Percentiles rank a stretch among this genome's conserved stretches.
Conservation (phyloP, 306 rosid genomes). For the Rosa chinensis region DNA sequence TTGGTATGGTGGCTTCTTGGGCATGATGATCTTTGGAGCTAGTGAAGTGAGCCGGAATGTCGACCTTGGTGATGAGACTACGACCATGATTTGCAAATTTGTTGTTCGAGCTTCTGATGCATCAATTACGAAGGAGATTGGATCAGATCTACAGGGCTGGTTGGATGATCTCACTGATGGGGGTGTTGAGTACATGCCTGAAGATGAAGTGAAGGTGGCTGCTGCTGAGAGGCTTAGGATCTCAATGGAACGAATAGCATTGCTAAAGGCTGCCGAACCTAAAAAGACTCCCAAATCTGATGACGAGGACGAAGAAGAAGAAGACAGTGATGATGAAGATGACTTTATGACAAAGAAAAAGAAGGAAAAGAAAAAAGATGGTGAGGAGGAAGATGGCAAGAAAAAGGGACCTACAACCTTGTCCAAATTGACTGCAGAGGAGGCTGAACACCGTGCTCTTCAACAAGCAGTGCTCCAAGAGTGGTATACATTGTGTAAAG, state of each 20-base stretch:
- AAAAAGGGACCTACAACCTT: conserved; percentile 86
- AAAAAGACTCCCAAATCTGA: conserved; percentile 66
- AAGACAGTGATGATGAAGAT: conserved; percentile 32
- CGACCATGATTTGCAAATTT: conserved; percentile 93
- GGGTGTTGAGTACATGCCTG: conserved; percentile 98
- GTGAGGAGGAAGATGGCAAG: conserved; percentile 56
- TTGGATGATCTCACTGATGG: conserved; percentile 95
- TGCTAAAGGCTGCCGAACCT: conserved; percentile 94
- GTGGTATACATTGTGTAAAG: conserved; percentile 92
- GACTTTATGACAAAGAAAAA: conserved; percentile 29
- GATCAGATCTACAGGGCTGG: conserved; percentile 96
- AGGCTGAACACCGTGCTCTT: conserved; percentile 97
- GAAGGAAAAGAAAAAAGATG: conserved; percentile 51
- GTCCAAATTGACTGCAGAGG: conserved; percentile 88
- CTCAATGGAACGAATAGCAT: conserved; percentile 94
- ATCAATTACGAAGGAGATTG: conserved; percentile 86
- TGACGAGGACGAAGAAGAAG: conserved; percentile 40
- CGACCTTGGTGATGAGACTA: conserved; percentile 96
- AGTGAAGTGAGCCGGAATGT: conserved; percentile 98
- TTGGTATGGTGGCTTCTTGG: conserved; percentile 96
- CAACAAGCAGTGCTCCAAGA: conserved; percentile 97
- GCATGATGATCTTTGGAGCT: conserved; percentile 97
- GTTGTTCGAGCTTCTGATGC: conserved; percentile 95
- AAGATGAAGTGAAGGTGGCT: conserved; percentile 91
- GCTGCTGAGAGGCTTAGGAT: conserved; percentile 91